Base-by-base conservation (phyloP, 768 basidiomycete species). In the Serendipita sp. region DNA sequence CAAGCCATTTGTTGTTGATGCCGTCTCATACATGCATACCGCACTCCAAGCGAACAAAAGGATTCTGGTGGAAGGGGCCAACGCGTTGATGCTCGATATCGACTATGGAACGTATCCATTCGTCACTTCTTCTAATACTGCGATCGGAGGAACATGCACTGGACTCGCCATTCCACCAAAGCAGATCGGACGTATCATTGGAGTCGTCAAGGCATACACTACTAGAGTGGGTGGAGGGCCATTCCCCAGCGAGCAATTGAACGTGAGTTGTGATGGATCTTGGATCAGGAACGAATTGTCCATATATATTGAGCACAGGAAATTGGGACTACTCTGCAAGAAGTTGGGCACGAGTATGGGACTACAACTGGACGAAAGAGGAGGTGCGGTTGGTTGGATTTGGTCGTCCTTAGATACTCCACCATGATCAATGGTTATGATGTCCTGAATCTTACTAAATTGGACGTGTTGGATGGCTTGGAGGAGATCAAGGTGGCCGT, bases 151-250 rank as follows among this genome's bases (percentile, higher is more conserved):
- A 60, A 92, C 97, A 38, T 92, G 90, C 75, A 98, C 94, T 16
- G 96, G 96, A 34, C 82, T 99, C n/a, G 96, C 93, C 60, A 86
- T 99, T 56, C 95, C 96, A 2, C 93, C 96, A 3, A 85, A 85
- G 74, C 74, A 81, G 66, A 84, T 99, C 66, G 89, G 88, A n/a
- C 82, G 83, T 53, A 78, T 85, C 26, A 86, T 94, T 67, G 96
- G 96, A 50, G 96, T 99, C 64, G 78, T 97, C 71, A 99, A 98
- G 73, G 96, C 96, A 0, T 99, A 99, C 73, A 98, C 96, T 17
- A 98, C 96, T 1, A 82, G 96, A 28, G 96, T 99, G 24, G 96
- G 96, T n/a, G 90, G 92, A 42, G 96, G 96, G 0, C 96, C 96
- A 2, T 98, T 99, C 80, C 93, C 96, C 5, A 91, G 90, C 0